A percentile compares a stretch with the other conserved stretches of the same genome.
Conservation (phyloP, 2,329 filamentous ascomycete genomes). For the Venturia effusa region DNA sequence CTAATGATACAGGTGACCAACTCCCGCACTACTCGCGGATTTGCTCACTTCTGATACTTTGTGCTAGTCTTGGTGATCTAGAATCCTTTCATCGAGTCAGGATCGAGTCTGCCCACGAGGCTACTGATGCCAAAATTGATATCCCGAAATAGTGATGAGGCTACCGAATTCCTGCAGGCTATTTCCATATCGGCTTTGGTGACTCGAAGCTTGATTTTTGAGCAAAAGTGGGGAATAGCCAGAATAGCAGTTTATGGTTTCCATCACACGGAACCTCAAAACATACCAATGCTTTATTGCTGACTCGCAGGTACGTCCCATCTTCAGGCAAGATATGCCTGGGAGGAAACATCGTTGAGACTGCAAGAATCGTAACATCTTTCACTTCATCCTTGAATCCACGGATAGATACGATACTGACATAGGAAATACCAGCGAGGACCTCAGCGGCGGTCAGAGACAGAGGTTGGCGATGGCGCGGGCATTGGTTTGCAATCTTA, state of each 20-base stretch:
- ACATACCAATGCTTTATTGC: slow-evolving; percentile 28
- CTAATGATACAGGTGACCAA: neutral
- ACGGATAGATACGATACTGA: slow-evolving; percentile 37
- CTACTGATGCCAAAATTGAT: neutral
- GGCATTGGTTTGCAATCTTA: slow-evolving; percentile 34
- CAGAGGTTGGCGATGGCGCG: slow-evolving; percentile 36
- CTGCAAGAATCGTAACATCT: slow-evolving; percentile 38
- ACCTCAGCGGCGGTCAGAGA: slow-evolving; percentile 35
- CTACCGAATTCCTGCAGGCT: neutral
- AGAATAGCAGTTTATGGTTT: neutral
- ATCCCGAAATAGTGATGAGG: neutral
- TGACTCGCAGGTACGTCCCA: slow-evolving; percentile 30
- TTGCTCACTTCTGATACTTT: too few relatives aligned
- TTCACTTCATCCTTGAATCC: slow-evolving; percentile 30
- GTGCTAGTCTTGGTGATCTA: too few relatives aligned
- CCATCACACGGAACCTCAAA: slow-evolving; percentile 12
- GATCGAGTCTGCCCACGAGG: too few relatives aligned
- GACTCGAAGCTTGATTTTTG: neutral
- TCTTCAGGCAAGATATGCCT: slow-evolving; percentile 17
- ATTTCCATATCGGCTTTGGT: neutral
- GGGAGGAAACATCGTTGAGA: slow-evolving; percentile 27
- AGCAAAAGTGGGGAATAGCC: neutral
- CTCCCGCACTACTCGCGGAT: too few relatives aligned
- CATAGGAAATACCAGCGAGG: slow-evolving; percentile 31
- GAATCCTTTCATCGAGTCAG: too few relatives aligned